Evolutionary conservation across 345 rosid genomes (phyloP), one percentile per base, ranked within the genome.

Genomic region (Psidium friedrichsthalianum): DNA sequence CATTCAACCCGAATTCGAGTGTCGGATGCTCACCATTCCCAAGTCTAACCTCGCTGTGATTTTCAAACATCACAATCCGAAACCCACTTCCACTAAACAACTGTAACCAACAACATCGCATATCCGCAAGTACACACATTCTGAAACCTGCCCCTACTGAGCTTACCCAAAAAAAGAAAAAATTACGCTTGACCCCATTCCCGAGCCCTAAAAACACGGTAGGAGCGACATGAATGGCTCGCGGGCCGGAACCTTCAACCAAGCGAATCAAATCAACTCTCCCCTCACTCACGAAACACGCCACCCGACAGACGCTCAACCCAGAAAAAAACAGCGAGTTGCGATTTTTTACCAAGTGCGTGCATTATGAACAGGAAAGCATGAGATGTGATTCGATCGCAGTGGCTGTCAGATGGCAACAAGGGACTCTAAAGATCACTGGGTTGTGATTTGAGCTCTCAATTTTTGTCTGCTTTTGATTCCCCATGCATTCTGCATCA

Each of bases 321-420:
- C 51, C 24, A 3, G 14, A 25, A 36, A n/a, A 16, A 82, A 20
- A 18, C 5, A 52, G 82, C 49, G 32, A 5, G 36, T 51, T 16
- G 36, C n/a, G n/a, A 10, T n/a, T 8, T 56, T 64, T 64, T 92
- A 98, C 99, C 95, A 98, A 86, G 92, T 93, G n/a, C n/a, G n/a
- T n/a, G n/a, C n/a, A n/a, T n/a, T n/a, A n/a, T n/a, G n/a, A n/a
- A n/a, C n/a, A n/a, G n/a, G n/a, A n/a, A n/a, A n/a, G n/a, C n/a
- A n/a, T n/a, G n/a, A n/a, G n/a, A n/a, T n/a, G n/a, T n/a, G n/a
- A n/a, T n/a, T n/a, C n/a, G n/a, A n/a, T n/a, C n/a, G n/a, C n/a
- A n/a, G n/a, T n/a, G n/a, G n/a, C n/a, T n/a, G n/a, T n/a, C n/a
- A n/a, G n/a, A n/a, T n/a, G n/a, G n/a, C n/a, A n/a, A n/a, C n/a